phyloP scores from a whole-genome alignment of 257 asterid species.

The Marsdenia floribunda region DNA sequence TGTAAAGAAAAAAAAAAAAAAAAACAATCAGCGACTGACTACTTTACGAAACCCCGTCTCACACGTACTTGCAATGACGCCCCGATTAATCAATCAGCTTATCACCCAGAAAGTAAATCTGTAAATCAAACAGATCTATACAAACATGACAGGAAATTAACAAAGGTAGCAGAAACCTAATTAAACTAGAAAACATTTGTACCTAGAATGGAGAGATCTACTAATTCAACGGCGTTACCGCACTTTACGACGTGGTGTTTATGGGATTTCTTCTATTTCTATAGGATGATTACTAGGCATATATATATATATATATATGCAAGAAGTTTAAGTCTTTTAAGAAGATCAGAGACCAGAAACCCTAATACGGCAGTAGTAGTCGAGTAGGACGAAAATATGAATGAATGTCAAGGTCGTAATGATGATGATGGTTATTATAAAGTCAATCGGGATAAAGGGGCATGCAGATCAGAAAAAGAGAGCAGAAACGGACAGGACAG shows the following conservation, averaged over 20 bases:
- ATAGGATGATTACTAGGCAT: neutral
- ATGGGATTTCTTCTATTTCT: neutral
- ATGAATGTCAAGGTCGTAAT: conserved; percentile 15
- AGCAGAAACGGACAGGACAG: conserved; percentile 38
- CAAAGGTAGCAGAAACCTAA: neutral
- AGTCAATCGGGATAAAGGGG: conserved; percentile 12
- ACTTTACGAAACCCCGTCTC: neutral
- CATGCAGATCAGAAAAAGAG: conserved; percentile 14
- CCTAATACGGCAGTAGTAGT: conserved; percentile 27
- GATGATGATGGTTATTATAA: conserved; percentile 20
- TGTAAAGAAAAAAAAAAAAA: neutral
- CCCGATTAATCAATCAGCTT: neutral
- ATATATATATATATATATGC: too few species aligned
- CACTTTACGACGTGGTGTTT: neutral
- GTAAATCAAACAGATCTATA: neutral
- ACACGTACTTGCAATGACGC: neutral
- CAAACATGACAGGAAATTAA: neutral
- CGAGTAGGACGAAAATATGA: conserved; percentile 2
- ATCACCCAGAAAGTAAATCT: neutral
- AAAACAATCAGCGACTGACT: neutral
- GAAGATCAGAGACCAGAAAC: conserved; percentile 22
- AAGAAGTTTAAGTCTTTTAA: too few species aligned
- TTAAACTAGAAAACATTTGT: neutral
- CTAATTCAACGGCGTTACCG: neutral
- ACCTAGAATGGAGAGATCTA: neutral